Evolutionary conservation across 441 rosid species (phyloP).

Genomic region (Pelargonium fulgidum): DNA sequence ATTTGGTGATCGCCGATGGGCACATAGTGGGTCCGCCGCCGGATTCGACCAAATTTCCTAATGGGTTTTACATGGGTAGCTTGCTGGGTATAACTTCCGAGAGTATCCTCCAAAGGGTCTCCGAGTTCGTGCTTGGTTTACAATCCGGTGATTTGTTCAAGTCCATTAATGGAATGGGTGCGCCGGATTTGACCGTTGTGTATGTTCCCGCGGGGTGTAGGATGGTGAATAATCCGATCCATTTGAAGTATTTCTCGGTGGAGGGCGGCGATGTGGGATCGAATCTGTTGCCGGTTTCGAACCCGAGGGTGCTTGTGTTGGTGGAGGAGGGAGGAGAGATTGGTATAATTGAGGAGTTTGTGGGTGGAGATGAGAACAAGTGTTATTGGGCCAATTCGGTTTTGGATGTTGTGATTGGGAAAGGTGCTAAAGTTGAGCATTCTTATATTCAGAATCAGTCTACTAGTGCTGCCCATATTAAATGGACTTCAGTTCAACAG

Average conservation of each 20-base stretch:
- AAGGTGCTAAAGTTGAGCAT: constrained; percentile 62
- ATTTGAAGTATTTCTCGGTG: constrained; percentile 58
- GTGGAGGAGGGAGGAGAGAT: constrained; percentile 86
- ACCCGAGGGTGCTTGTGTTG: constrained; percentile 74
- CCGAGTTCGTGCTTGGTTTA: constrained; percentile 41
- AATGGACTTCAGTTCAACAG: constrained; percentile 86
- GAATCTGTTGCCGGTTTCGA: constrained; percentile 61
- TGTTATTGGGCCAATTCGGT: constrained; percentile 82
- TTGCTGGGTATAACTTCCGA: constrained; percentile 37
- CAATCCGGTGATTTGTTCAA: constrained; percentile 74
- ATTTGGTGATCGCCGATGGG: constrained; percentile 63
- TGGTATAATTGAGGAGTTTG: constrained; percentile 71
- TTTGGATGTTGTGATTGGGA: constrained; percentile 55
- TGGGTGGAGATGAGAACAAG: constrained; percentile 37
- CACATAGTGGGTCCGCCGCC: constrained; percentile 42
- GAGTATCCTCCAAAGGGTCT: constrained; percentile 37
- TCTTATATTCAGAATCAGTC: constrained; percentile 83
- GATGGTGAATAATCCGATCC: constrained; percentile 52
- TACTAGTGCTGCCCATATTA: constrained; percentile 62
- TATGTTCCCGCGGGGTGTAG: constrained; percentile 74
- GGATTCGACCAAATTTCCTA: constrained; percentile 46
- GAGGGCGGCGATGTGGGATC: constrained; percentile 51
- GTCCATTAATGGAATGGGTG: constrained; percentile 82
- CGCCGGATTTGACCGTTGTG: constrained; percentile 73
- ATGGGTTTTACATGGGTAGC: constrained; percentile 69